phyloP scores from a whole-genome alignment of 768 basidiomycete genomes.

The Chiua virens region DNA sequence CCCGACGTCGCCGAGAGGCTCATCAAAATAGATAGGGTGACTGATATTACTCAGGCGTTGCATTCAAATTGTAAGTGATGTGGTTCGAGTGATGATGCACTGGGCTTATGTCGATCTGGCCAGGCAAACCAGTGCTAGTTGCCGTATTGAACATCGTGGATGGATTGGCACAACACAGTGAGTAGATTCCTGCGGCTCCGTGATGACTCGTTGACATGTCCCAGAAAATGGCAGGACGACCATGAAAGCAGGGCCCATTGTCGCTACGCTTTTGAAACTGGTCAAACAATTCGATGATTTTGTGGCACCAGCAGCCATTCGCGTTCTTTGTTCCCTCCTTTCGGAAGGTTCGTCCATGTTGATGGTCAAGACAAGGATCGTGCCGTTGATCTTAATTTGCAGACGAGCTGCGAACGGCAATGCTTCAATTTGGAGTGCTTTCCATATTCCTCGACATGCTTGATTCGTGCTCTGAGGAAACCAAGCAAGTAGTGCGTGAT shows the following conservation, averaged over 20 bases:
- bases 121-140: too few relatives aligned
- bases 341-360: slow-evolving; percentile 16
- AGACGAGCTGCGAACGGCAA: slow-evolving; percentile 23
- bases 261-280: slow-evolving; percentile 20
- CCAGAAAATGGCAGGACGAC: slow-evolving; percentile 4
- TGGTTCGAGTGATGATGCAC: too few relatives aligned
- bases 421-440: slow-evolving; percentile 16
- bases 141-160: too few relatives aligned
- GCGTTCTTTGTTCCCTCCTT: slow-evolving; percentile 24
- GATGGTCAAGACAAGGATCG: neutral
- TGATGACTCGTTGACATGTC: neutral
- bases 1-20: slow-evolving; percentile 7
- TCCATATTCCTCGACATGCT: slow-evolving; percentile 21
- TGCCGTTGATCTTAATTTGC: neutral
- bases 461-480: slow-evolving; percentile 17
- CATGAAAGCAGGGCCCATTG: slow-evolving; percentile 4
- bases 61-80: too few relatives aligned
- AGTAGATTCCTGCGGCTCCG: neutral
- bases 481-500: slow-evolving; percentile 11
- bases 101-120: too few relatives aligned
- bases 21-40: slow-evolving; percentile 15
- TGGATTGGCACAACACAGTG: slow-evolving; percentile 18
- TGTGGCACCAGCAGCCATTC: slow-evolving; percentile 28
- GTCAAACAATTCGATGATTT: slow-evolving; percentile 26
- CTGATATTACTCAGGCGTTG: slow-evolving; percentile 16